Evolutionary conservation across 352 stramenopile species (phyloP), one percentile per base, ranked within the genome.

Genomic region (Phytopythium delawarense): DNA sequence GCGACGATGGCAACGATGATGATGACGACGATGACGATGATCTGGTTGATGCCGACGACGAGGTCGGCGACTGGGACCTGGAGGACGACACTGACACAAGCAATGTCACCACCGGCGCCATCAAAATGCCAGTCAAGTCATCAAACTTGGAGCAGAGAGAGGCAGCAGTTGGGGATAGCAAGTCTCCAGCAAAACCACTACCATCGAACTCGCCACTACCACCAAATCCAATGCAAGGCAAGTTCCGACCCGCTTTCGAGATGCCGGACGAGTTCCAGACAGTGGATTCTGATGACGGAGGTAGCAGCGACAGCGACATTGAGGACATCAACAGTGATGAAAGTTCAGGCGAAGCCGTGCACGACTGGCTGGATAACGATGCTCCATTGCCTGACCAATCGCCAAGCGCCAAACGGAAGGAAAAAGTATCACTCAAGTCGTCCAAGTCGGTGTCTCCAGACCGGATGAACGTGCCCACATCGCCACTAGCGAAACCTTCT

Each of bases 301-400:
- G 21, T 1, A 77, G 50, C 21, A 71, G 62, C 23, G 64, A 72
- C 7, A 71, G 65, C 21, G 72, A 68, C 20, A 53, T 65, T 16
- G 64, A 62, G 2, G 67, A 71, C 35, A 68, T 75, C n/a, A 69
- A 74, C 50, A 70, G 66, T 23, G 71, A 55, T 23, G 65, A 60
- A 12, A 71, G 71, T 46, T 73, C 63, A 5, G 71, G 66, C n/a
- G 77, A 78, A 35, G 72, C 62, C 16, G 50, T 91, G 52, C 65
- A 81, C 12, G 81, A 91, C 59, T 91, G 79, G 81, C 67, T 91
- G 15, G 67, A 81, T 3, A 62, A 34, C 48, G 57, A 70, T 4
- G 44, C 49, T 4, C 21, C 42, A 13, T 18, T 11, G n/a, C 15
- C 42, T 2, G 48, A 28, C 4, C 1, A 37, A 0, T 34, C 54